Base-by-base conservation (phyloP, 192 early-diverging fungal species). In the Backusella australiensis region DNA sequence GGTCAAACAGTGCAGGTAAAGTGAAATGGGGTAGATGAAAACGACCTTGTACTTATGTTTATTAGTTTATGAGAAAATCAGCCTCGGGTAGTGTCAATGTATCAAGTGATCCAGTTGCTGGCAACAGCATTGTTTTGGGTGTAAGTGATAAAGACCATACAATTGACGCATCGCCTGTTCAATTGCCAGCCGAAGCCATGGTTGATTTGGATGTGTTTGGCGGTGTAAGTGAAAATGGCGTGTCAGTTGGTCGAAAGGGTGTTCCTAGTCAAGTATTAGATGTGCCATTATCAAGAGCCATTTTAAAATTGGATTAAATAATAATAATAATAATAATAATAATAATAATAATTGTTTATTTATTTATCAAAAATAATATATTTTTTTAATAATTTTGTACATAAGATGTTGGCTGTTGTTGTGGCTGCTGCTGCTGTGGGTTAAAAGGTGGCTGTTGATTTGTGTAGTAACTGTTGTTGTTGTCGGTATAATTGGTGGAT, bases 191-290 rank as follows among this genome's bases (percentile, higher is more conserved):
- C 32, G 15, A 56, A n/a, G n/a, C 42, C 5, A 29, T 53, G 5
- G 67, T 34, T 32, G 12, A 26, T 21, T 17, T 36, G 6, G 41
- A 68, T 44, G 42, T 82, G 12, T 88, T 88, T 81, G 88, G 88
- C 19, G 88, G 80, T 9, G 80, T 78, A 4, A 88, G 88, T 73
- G 88, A 89, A 67, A 87, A 87, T 69, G 88, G 86, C 8, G 76
- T 86, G 41, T 77, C 86, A 79, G 72, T 89, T 34, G 88, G 88
- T 39, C 29, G 36, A 23, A 36, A 72, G 52, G 23, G 56, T 69
- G 29, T 71, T 41, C 67, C 76, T 12, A 78, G 65, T 32, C 73
- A 75, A 34, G 39, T 81, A 38, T 56, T 75, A 15, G 73, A 81
- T 56, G 80, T 77, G 29, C 80, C 80, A 17, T 77, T 42, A 67